Evolutionary conservation across 495 filamentous ascomycete species (phyloP), one percentile per base, ranked within the genome.

Genomic region (Usnea hakonensis): DNA sequence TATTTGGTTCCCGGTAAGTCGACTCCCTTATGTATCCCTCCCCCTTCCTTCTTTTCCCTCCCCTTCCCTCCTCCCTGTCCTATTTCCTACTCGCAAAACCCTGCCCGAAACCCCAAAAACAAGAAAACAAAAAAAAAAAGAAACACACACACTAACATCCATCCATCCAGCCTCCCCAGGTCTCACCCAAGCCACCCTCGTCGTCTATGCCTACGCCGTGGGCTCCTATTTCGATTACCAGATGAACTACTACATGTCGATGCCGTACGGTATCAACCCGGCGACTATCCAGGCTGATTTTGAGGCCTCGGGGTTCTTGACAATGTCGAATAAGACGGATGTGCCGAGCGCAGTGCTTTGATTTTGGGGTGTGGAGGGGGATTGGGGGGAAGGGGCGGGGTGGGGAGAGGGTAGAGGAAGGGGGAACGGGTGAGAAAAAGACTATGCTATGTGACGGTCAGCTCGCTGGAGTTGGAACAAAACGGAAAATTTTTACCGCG

Each of bases 1-100:
- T 60, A 60, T 52, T 21, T 60, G 46, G 58, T 60, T 37, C 58
- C 46, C 17, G 41, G 58, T 60, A 60, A 30, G 58, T n/a, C n/a
- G n/a, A n/a, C n/a, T n/a, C n/a, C n/a, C n/a, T n/a, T n/a, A n/a
- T n/a, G n/a, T n/a, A n/a, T n/a, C n/a, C 11, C n/a, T 43, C 16
- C 40, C 2, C 40, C 5, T 43, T 8, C 16, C 5, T 4, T 21
- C 2, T 21, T 10, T 23, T 11, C 43, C 8, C 43, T 26, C 43
- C 43, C 8, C 21, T 10, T 19, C 17, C 26, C 13, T 9, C 43
- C 21, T 9, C 43, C 2, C 6, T 46, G 2, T 7, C 16, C 38
- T 5, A 19, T 17, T 5, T 3, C 16, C 9, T 17, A 3, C 7
- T 36, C 11, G 35, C 38, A 3, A 41, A 17, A 50, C n/a, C n/a